Evolutionary conservation across 1,139 yeast genomes (phyloP), one percentile per base, ranked within the genome.

Genomic region (Candida tetrigidarum): DNA sequence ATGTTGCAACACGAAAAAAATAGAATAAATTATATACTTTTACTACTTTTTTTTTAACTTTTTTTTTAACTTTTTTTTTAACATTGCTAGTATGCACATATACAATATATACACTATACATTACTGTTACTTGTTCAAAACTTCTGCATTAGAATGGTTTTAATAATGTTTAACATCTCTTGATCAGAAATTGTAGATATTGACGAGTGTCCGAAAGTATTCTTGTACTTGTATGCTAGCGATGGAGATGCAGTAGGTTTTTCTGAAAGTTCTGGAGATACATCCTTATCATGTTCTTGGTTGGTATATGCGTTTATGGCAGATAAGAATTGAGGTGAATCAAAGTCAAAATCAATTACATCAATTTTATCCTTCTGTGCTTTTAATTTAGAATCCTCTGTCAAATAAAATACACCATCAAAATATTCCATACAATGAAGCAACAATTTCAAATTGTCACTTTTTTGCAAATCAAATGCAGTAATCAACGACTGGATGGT

Each of bases 341-440:
- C 73, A 42, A 58, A 60, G 39, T 71, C 76, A 25, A 52, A 46
- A 36, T 65, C 64, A 7, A 57, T 45, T 35, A 60, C 36, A 39
- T 57, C 57, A 15, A 64, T 48, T 35, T 57, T 54, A 10, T 47
- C 43, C 6, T 28, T 10, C 10, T 22, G 26, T 10, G 43, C 44
- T 32, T 44, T 50, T 38, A 53, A 50, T 38, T 57, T 57, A 8
- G 62, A 55, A n/a, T 57, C 59, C 34, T 57, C 59, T 1, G 56
- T 56, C 25, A 60, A 45, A 37, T 54, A 52, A 27, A 64, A 54
- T 23, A 48, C 41, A 2, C 43, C 46, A 14, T 53, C 53, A 37
- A 61, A 63, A 48, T 54, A 53, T 1, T 48, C 47, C 46, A 67
- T 54, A 32, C 71, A 61, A 11, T 43, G 41, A n/a, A 46, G 37